A percentile compares a stretch with the other conserved stretches of the same genome.
These are phyloP conservation scores for Mucor piriformis DNA, from an alignment of 371 early-diverging fungal genomes.

Conservation along the genomic window DNA sequence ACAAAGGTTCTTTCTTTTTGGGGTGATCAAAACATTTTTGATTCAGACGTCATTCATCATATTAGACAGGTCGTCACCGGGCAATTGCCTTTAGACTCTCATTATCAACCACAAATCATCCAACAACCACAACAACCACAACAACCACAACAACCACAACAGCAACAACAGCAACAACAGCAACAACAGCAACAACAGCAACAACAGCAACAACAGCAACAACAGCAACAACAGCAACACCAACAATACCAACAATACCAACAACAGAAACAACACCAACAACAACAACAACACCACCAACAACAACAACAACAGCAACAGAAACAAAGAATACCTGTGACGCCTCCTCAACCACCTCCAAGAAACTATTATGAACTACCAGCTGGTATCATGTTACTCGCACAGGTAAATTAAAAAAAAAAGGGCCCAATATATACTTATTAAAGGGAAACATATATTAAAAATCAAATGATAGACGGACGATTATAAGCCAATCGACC, in stretches of 20 bases:
- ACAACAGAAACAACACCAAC: background rate
- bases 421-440: background rate
- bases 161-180: background rate
- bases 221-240: background rate
- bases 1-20: conserved; percentile 60
- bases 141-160: background rate
- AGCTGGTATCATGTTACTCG: conserved; percentile 59
- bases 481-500: conserved; percentile 54
- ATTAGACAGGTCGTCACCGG: conserved; percentile 41
- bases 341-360: conserved; percentile 11
- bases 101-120: background rate
- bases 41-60: conserved; percentile 33
- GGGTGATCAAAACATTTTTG: conserved; percentile 55
- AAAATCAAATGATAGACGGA: conserved; percentile 5
- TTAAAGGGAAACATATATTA: background rate
- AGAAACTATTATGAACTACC: conserved; percentile 57
- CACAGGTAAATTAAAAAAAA: conserved; percentile 16
- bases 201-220: background rate
- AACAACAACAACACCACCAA: background rate
- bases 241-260: background rate
- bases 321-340: background rate
- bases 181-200: background rate
- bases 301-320: background rate
- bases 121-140: background rate
- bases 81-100: conserved; percentile 2